Evolutionary conservation across 768 basidiomycete genomes (phyloP), one percentile per base, ranked within the genome.

Genomic region (Pholiota conissans): DNA sequence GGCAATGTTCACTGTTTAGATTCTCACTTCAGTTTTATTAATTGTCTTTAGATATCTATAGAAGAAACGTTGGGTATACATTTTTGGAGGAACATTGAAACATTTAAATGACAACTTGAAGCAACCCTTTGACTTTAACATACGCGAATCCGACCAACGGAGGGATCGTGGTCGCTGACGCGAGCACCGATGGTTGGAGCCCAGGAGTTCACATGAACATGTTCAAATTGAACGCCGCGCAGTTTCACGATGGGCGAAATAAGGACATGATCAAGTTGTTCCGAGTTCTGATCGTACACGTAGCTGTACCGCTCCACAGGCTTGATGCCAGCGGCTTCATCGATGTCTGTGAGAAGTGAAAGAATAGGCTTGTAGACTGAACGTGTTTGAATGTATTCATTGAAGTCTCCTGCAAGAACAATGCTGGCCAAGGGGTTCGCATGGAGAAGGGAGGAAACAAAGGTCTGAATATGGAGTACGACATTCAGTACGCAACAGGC

Each of bases 201-300:
- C 83, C 83, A 85, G 52, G 79, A 84, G 62, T 86, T 86, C 29
- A 84, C 76, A 66, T 86, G 85, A 22, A 86, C 74, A 59, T 86
- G 84, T 60, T 87, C 80, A 35, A 81, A 78, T 54, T 79, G 67
- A 10, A 74, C 73, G 8, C 73, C 72, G n/a, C 79, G 71, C 29
- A 56, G 49, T 42, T 68, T 71, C 34, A 87, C 66, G 6, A 79
- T 76, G 16, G 70, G 61, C 5, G 81, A 83, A 49, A 86, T 68
- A 63, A 85, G 81, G 16, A 77, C 72, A 63, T 87, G 84, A 67
- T 86, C 84, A 46, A 87, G 79, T 61, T 84, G 81, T 66, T 86
- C 74, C 3, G 73, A 74, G 66, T 84, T 81, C 63, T 84, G 80
- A 63, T 85, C 82, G 66, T 80, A 86, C 29, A 81, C 78, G 62